A percentile compares a stretch with the other conserved stretches of the same genome.
Conservation (phyloP, 441 rosid genomes). For the Adansonia grandidieri region DNA sequence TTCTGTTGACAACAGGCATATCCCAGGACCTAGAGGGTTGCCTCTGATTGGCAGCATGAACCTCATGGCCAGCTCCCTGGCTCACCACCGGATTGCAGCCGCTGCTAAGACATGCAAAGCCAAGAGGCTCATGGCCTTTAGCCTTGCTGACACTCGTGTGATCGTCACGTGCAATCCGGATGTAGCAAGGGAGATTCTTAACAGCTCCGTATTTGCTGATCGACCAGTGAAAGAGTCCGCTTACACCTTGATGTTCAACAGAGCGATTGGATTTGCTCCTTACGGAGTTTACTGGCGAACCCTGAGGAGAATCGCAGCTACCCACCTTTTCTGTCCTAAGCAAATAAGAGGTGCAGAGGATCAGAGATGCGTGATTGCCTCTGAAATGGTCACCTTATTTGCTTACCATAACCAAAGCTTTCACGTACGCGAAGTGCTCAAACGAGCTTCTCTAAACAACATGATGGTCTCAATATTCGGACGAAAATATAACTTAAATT, state of each 20-base stretch:
- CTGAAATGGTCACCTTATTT: slow-evolving; percentile 54
- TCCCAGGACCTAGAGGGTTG: slow-evolving; percentile 81
- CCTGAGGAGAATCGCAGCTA: slow-evolving; percentile 63
- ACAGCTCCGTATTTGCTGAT: slow-evolving; percentile 74
- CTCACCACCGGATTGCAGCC: slow-evolving; percentile 69
- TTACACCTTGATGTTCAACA: slow-evolving; percentile 74
- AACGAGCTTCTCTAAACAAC: slow-evolving; percentile 75
- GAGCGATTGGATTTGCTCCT: slow-evolving; percentile 94
- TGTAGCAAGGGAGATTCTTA: slow-evolving; percentile 78
- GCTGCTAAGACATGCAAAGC: slow-evolving; percentile 51
- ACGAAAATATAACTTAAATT: slow-evolving; percentile 50
- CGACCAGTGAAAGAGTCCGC: slow-evolving; percentile 89
- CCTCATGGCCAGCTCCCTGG: slow-evolving; percentile 62
- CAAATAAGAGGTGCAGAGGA: slow-evolving; percentile 63
- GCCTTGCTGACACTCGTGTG: slow-evolving; percentile 72
- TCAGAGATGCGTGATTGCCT: slow-evolving; percentile 51
- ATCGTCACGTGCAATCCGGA: slow-evolving; percentile 76
- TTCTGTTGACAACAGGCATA: slow-evolving; percentile 27
- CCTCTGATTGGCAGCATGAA: slow-evolving; percentile 75
- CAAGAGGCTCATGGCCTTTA: slow-evolving; percentile 82
- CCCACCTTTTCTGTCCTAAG: slow-evolving; percentile 70
- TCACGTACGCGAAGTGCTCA: slow-evolving; percentile 58
- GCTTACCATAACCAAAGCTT: slow-evolving; percentile 33
- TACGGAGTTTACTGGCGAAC: slow-evolving; percentile 82
- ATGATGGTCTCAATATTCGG: slow-evolving; percentile 90